A percentile compares a stretch with the other conserved stretches of the same genome.
Conservation (phyloP, 352 stramenopile species). For the Phytophthora syringae region DNA sequence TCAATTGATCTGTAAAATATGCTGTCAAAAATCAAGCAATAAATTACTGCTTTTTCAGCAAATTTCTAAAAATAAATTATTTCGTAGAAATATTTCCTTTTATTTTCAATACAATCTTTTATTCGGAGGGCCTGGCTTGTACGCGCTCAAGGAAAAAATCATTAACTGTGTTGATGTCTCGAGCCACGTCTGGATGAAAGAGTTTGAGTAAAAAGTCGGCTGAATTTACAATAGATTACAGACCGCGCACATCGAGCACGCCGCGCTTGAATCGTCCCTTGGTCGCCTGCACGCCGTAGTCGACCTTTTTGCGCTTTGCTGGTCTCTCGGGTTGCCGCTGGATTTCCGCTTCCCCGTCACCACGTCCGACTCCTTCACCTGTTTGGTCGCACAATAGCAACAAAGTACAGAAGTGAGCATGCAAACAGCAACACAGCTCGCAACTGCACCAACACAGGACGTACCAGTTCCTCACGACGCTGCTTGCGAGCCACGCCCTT, state of each 20-base stretch:
- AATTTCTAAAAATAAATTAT: no score
- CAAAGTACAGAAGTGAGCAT: not conserved
- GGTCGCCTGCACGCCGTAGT: slow-evolving; percentile 79
- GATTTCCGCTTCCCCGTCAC: slow-evolving; percentile 72
- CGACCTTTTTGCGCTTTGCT: slow-evolving; percentile 76
- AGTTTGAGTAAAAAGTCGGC: slow-evolving; percentile 1
- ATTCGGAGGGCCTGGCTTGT: no score
- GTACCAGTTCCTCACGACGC: slow-evolving; percentile 64
- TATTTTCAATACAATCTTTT: no score
- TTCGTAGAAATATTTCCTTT: no score
- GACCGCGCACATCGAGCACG: slow-evolving; percentile 68
- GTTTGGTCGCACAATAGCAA: slow-evolving; percentile 4
- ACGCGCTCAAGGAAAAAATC: no score
- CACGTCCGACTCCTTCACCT: slow-evolving; percentile 76
- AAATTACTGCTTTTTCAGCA: no score
- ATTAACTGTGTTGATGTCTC: no score
- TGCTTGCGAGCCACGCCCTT: slow-evolving; percentile 57
- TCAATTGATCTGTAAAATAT: no score
- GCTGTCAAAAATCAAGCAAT: no score
- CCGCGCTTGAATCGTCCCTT: slow-evolving; percentile 80
- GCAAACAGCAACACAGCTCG: not conserved
- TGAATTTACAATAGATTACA: slow-evolving; percentile 39
- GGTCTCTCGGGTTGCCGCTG: slow-evolving; percentile 44
- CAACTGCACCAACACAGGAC: slow-evolving; percentile 3
- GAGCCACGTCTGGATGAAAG: no score